Conservation (phyloP, 2,329 filamentous ascomycete genomes). For the Phialemoniopsis sp. region DNA sequence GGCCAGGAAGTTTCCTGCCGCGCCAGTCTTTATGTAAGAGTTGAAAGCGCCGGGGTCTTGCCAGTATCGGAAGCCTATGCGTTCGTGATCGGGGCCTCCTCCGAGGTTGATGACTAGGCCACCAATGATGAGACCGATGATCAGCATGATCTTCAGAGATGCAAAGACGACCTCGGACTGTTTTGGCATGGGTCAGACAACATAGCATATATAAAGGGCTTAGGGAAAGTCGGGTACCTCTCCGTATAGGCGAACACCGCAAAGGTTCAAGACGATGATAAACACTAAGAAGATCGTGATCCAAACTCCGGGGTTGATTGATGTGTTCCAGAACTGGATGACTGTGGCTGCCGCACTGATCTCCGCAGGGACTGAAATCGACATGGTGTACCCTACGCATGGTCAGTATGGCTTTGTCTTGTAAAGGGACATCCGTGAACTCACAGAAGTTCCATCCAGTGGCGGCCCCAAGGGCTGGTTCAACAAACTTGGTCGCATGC, state of each 20-base stretch:
- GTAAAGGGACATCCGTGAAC: too few species aligned
- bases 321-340: constrained; percentile 35
- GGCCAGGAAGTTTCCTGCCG: constrained; percentile 39
- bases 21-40: constrained; percentile 21
- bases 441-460: constrained; percentile 38
- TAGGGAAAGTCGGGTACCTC: too few species aligned
- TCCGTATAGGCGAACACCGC: constrained; percentile 52
- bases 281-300: constrained; percentile 32
- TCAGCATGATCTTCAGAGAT: constrained; percentile 23
- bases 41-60: constrained; percentile 29
- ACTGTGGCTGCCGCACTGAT: constrained; percentile 35
- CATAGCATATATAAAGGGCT: too few species aligned
- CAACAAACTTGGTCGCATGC: constrained; percentile 57
- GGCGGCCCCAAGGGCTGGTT: constrained; percentile 53
- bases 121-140: constrained; percentile 20
- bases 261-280: constrained; percentile 30
- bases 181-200: too few species aligned
- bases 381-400: constrained; percentile 1
- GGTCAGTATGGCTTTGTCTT: too few species aligned
- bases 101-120: constrained; percentile 20
- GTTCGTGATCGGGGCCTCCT: constrained; percentile 25
- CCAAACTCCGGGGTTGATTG: constrained; percentile 34
- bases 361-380: constrained; percentile 16
- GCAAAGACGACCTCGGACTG: constrained; percentile 45
- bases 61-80: constrained; percentile 32